phyloP scores from a whole-genome alignment of 2,329 filamentous ascomycete species.

The Scedosporium boydii region DNA sequence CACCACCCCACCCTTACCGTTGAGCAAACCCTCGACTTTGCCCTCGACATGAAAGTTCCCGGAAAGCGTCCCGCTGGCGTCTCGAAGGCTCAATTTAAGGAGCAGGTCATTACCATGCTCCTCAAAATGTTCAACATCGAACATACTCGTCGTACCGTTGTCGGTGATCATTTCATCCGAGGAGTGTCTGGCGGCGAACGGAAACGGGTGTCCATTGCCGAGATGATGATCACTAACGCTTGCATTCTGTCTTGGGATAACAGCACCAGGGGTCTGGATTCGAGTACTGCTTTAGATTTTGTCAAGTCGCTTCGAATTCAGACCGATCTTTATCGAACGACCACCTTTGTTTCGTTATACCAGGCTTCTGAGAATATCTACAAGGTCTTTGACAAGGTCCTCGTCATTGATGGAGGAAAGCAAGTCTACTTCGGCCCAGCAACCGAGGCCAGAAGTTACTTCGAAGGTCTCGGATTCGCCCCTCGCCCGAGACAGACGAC shows the following conservation, averaged over 20 bases:
- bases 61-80: conserved; percentile 69
- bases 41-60: conserved; percentile 75
- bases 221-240: conserved; percentile 69
- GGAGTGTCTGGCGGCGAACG: conserved; percentile 73
- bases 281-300: conserved; percentile 58
- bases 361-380: conserved; percentile 80
- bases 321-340: conserved; percentile 75
- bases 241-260: conserved; percentile 71
- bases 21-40: conserved; percentile 77
- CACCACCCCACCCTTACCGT: conserved; percentile 82
- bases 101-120: conserved; percentile 62
- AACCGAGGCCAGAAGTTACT: conserved; percentile 60
- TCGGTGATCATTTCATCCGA: conserved; percentile 72
- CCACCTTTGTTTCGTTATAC: conserved; percentile 79
- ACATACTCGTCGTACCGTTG: conserved; percentile 75
- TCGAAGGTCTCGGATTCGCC: conserved; percentile 66
- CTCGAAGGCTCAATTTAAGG: conserved; percentile 64
- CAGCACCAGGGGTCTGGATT: conserved; percentile 58
- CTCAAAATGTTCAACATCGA: conserved; percentile 92
- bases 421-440: conserved; percentile 69
- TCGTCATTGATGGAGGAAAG: conserved; percentile 67
- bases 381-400: conserved; percentile 70
- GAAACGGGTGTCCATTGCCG: conserved; percentile 73
- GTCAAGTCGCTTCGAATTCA: conserved; percentile 64
- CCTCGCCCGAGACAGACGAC: conserved; percentile 70